Conservation (phyloP, 2,329 filamentous ascomycete species). For the Paracorniculantispora psalliotae region DNA sequence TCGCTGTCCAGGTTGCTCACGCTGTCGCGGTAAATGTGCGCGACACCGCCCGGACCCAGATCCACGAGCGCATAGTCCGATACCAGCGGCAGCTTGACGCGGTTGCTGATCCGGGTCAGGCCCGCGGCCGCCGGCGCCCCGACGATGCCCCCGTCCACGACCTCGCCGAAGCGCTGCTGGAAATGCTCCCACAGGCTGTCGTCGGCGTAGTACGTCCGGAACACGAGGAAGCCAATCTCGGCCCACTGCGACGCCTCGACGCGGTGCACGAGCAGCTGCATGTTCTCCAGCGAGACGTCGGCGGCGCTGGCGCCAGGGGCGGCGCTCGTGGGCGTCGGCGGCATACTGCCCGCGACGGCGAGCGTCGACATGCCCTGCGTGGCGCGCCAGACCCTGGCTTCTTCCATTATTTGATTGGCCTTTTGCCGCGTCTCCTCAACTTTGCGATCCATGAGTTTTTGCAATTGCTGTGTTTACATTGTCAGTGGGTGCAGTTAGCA, state of each 20-base stretch:
- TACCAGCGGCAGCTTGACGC: background rate
- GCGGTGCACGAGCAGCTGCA: background rate
- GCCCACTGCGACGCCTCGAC: background rate
- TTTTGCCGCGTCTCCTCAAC: background rate
- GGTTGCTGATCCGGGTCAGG: background rate
- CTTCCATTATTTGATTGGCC: background rate
- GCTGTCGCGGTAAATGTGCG: constrained; percentile 1
- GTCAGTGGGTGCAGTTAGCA: background rate
- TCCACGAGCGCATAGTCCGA: background rate
- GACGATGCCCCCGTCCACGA: background rate
- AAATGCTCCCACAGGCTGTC: background rate
- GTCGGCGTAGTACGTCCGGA: constrained; percentile 3
- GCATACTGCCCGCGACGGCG: background rate
- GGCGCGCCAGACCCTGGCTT: background rate
- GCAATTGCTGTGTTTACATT: background rate
- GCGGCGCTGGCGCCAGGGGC: background rate
- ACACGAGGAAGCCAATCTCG: constrained; percentile 4
- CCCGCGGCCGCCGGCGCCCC: background rate
- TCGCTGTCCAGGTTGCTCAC: background rate
- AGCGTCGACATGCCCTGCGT: background rate
- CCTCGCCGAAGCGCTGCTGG: background rate
- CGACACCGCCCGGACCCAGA: background rate
- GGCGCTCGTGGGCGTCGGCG: background rate
- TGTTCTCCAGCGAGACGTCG: background rate
- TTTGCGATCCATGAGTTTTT: constrained; percentile 1